Evolutionary conservation across 768 basidiomycete genomes (phyloP).

Genomic region (Leccinum uliginosum): DNA sequence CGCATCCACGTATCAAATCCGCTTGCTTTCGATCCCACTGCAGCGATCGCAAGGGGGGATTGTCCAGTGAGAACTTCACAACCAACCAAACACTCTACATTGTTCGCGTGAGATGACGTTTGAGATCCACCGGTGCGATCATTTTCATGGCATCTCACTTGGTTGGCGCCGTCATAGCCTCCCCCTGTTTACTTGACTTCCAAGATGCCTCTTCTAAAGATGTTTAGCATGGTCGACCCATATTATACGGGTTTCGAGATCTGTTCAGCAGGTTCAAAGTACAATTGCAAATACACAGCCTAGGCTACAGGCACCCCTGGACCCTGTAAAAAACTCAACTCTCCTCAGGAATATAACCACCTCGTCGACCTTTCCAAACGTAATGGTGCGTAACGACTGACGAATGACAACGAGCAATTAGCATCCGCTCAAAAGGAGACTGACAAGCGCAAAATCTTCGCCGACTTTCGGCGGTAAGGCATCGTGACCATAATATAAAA

Average conservation of each 20-base stretch:
- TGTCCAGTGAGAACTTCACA: constrained; percentile 89
- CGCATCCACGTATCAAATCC: constrained; percentile 90
- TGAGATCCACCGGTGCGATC: constrained; percentile 69
- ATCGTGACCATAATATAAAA: too few species aligned
- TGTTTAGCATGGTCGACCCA: background rate
- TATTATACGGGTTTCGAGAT: background rate
- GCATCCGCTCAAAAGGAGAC: too few species aligned
- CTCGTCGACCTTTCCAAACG: too few species aligned
- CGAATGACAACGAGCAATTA: too few species aligned
- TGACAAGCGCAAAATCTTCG: background rate
- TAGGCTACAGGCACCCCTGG: too few species aligned
- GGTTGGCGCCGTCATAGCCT: constrained; percentile 36
- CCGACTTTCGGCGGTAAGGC: too few species aligned
- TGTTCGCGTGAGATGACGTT: constrained; percentile 80
- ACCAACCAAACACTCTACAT: constrained; percentile 85
- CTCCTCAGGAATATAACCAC: too few species aligned
- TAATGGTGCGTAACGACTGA: too few species aligned
- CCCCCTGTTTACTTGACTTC: background rate
- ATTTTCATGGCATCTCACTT: constrained; percentile 93
- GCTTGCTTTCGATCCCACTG: constrained; percentile 89
- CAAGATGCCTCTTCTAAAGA: background rate
- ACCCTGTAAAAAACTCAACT: too few species aligned
- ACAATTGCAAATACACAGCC: background rate
- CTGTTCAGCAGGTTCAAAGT: background rate
- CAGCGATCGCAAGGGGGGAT: constrained; percentile 91